Percentiles rank a stretch among this genome's conserved stretches.
phyloP scores from a whole-genome alignment of 2,329 filamentous ascomycete species.

The Botryotinia narcissicola region DNA sequence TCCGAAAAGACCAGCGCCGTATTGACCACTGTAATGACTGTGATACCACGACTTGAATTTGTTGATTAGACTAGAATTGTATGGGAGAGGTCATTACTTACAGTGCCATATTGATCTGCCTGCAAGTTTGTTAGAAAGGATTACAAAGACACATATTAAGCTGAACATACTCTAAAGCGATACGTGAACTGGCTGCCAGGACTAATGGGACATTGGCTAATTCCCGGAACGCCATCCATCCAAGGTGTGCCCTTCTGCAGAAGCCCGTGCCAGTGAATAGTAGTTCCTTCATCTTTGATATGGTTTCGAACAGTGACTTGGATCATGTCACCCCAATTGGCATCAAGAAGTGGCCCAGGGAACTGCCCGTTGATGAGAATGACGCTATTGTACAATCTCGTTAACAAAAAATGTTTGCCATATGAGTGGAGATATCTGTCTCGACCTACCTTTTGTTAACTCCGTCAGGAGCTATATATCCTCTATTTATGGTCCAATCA shows the following conservation, averaged over 20 bases:
- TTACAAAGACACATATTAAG: neutral
- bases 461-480: neutral
- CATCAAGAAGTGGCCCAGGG: constrained; percentile 58
- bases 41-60: constrained; percentile 53
- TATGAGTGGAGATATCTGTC: neutral
- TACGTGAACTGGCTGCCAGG: constrained; percentile 64
- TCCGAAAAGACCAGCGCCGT: constrained; percentile 55
- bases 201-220: constrained; percentile 62
- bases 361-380: constrained; percentile 73
- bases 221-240: constrained; percentile 68
- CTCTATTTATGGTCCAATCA: neutral
- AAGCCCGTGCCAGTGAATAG: constrained; percentile 74
- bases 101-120: constrained; percentile 44
- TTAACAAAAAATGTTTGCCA: neutral
- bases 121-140: constrained; percentile 23
- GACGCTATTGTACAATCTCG: constrained; percentile 48
- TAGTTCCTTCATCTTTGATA: constrained; percentile 56
- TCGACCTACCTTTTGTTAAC: neutral
- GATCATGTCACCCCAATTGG: constrained; percentile 60
- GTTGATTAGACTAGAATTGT: neutral
- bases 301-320: constrained; percentile 67
- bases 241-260: constrained; percentile 72
- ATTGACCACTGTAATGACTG: constrained; percentile 52
- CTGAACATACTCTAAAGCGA: neutral
- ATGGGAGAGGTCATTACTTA: neutral